Percentiles rank a stretch among this genome's conserved stretches.
phyloP scores from a whole-genome alignment of 305 asterid species.

The Fraxinus xanthoxyloides region DNA sequence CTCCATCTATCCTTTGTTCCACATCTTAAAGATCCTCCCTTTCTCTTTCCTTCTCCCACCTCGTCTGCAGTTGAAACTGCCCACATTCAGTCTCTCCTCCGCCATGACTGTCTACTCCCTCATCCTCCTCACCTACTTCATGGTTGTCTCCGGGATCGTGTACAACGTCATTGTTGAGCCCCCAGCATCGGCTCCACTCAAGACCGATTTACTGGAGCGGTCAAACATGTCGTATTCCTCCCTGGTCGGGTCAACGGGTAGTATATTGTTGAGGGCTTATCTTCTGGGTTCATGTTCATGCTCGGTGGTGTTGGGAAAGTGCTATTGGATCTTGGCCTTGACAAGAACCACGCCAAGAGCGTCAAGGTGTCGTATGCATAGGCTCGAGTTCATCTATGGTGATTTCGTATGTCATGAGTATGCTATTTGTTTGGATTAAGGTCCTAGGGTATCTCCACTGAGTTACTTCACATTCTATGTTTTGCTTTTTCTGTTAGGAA shows the following conservation, averaged over 20 bases:
- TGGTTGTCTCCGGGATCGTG: slow-evolving; percentile 89
- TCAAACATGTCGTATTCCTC: slow-evolving; percentile 75
- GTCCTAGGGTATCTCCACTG: slow-evolving; percentile 43
- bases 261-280: slow-evolving; percentile 75
- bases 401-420: slow-evolving; percentile 47
- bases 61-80: slow-evolving; percentile 40
- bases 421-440: slow-evolving; percentile 48
- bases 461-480: neutral
- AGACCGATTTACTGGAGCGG: slow-evolving; percentile 72
- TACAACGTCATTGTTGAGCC: slow-evolving; percentile 67
- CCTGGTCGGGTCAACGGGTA: slow-evolving; percentile 89
- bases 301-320: slow-evolving; percentile 88
- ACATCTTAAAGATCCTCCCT: slow-evolving; percentile 53
- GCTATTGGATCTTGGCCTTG: slow-evolving; percentile 64
- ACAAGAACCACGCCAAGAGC: slow-evolving; percentile 49
- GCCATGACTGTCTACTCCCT: slow-evolving; percentile 84
- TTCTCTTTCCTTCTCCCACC: slow-evolving; percentile 89
- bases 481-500: neutral
- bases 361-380: slow-evolving; percentile 43
- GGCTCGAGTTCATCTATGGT: slow-evolving; percentile 37
- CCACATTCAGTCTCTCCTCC: slow-evolving; percentile 62
- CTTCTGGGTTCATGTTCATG: slow-evolving; percentile 88
- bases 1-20: slow-evolving; percentile 58
- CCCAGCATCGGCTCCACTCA: slow-evolving; percentile 89
- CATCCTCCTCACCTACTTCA: slow-evolving; percentile 83